Percentiles rank a stretch among this genome's conserved stretches.
These are phyloP conservation scores for Sanghuangporus baumii DNA, from an alignment of 1,284 basidiomycete genomes.

Conservation along the genomic window DNA sequence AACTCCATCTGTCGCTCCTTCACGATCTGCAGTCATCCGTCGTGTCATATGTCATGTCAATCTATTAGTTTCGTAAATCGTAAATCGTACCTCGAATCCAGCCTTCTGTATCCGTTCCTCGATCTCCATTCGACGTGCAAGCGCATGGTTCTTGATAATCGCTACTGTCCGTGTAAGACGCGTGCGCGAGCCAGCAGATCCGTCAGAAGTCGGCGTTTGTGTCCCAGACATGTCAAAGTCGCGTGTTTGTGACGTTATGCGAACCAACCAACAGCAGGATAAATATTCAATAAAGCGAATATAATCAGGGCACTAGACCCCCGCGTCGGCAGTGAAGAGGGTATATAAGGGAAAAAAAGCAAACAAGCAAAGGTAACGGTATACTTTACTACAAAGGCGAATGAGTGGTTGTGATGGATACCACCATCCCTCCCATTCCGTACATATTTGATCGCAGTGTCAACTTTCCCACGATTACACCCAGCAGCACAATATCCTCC, in stretches of 20 bases:
- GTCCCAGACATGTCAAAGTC: conserved; percentile 12
- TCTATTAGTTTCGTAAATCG: too few relatives aligned
- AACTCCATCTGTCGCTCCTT: conserved; percentile 83
- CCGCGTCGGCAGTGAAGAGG: not conserved
- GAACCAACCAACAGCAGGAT: not conserved
- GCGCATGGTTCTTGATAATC: conserved; percentile 72
- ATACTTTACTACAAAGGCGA: not conserved
- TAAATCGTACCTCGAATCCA: conserved; percentile 59
- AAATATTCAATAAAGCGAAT: not conserved
- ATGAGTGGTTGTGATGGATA: not conserved
- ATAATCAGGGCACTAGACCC: not conserved
- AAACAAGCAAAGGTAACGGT: not conserved
- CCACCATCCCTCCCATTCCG: not conserved
- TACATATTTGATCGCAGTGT: not conserved
- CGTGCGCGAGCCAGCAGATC: conserved; percentile 3
- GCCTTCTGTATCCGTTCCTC: conserved; percentile 70
- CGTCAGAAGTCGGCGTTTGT: conserved; percentile 12
- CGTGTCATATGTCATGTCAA: too few relatives aligned
- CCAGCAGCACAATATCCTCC: not conserved
- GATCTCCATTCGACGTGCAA: conserved; percentile 65
- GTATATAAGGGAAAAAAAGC: not conserved
- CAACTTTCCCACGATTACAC: not conserved
- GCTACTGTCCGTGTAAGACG: conserved; percentile 59
- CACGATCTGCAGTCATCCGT: conserved; percentile 47
- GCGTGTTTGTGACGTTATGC: not conserved